Conservation (phyloP, 129 eudicot genomes). For the Flaveria robusta region DNA sequence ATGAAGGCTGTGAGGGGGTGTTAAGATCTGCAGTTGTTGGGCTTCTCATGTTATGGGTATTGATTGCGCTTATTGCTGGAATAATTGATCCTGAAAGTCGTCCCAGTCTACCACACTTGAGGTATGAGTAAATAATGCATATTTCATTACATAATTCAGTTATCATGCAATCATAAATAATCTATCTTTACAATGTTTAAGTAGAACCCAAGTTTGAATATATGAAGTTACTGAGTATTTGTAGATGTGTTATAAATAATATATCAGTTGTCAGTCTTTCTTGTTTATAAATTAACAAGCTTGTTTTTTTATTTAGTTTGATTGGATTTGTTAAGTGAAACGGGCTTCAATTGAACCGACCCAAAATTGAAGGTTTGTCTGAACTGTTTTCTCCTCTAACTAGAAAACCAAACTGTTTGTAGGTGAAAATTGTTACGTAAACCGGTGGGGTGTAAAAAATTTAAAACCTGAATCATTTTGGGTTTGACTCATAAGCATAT, state of each 20-base stretch:
- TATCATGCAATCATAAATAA: constrained; percentile 7
- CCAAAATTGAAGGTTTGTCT: not conserved
- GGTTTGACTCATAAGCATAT: not conserved
- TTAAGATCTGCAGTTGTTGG: constrained; percentile 70
- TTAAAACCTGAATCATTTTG: not conserved
- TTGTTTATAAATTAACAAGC: not conserved
- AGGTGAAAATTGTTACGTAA: not conserved
- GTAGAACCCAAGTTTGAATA: constrained; percentile 3
- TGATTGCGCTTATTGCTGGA: constrained; percentile 71
- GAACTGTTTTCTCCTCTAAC: not conserved
- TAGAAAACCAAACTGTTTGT: not conserved
- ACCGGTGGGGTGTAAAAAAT: not conserved
- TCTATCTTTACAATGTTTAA: not conserved
- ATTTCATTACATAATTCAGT: not conserved
- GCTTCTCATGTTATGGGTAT: constrained; percentile 67
- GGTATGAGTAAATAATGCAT: constrained; percentile 30
- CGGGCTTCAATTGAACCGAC: not conserved
- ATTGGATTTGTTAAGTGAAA: not conserved
- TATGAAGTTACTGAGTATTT: not conserved
- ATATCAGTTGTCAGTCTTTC: not conserved
- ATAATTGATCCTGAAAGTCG: constrained; percentile 62
- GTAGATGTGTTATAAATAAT: constrained; percentile 2
- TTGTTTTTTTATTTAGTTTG: not conserved
- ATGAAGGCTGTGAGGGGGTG: constrained; percentile 44
- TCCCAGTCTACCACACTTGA: constrained; percentile 45